These are phyloP conservation scores for Phytophthora pistaciae DNA, from an alignment of 352 stramenopile species.

Conservation along the genomic window DNA sequence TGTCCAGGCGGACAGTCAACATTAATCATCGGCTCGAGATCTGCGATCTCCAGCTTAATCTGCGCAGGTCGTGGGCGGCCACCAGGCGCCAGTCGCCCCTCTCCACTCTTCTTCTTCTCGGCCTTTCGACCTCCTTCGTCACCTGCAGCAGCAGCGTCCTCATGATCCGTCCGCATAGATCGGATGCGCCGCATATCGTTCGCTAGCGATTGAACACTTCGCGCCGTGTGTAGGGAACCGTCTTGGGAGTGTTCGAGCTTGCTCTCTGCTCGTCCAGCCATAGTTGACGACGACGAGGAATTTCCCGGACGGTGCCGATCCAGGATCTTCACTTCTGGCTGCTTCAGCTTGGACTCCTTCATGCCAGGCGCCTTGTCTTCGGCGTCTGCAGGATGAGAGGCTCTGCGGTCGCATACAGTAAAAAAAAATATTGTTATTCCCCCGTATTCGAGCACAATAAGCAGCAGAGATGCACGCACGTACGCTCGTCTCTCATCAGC, in stretches of 20 bases:
- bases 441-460: background rate
- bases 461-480: background rate
- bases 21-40: slow-evolving; percentile 41
- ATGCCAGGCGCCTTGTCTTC: slow-evolving; percentile 33
- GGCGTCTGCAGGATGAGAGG: slow-evolving; percentile 24
- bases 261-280: slow-evolving; percentile 42
- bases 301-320: slow-evolving; percentile 42
- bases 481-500: slow-evolving; percentile 53
- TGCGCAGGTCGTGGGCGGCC: slow-evolving; percentile 50
- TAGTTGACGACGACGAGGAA: slow-evolving; percentile 26
- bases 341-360: slow-evolving; percentile 83
- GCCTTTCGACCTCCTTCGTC: slow-evolving; percentile 44
- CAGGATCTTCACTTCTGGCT: slow-evolving; percentile 65
- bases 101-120: slow-evolving; percentile 64
- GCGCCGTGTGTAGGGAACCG: slow-evolving; percentile 61
- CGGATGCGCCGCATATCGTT: slow-evolving; percentile 84
- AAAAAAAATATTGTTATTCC: background rate
- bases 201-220: slow-evolving; percentile 83
- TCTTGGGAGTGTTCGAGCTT: slow-evolving; percentile 40
- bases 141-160: slow-evolving; percentile 7
- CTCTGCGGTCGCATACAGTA: slow-evolving; percentile 15
- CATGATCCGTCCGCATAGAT: slow-evolving; percentile 55
- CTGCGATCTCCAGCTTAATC: slow-evolving; percentile 81
- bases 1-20: slow-evolving; percentile 13
- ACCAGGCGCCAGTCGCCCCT: slow-evolving; percentile 9